Evolutionary conservation across 2,329 filamentous ascomycete genomes (phyloP), one percentile per base, ranked within the genome.

Genomic region (Aspergillus neoniger): DNA sequence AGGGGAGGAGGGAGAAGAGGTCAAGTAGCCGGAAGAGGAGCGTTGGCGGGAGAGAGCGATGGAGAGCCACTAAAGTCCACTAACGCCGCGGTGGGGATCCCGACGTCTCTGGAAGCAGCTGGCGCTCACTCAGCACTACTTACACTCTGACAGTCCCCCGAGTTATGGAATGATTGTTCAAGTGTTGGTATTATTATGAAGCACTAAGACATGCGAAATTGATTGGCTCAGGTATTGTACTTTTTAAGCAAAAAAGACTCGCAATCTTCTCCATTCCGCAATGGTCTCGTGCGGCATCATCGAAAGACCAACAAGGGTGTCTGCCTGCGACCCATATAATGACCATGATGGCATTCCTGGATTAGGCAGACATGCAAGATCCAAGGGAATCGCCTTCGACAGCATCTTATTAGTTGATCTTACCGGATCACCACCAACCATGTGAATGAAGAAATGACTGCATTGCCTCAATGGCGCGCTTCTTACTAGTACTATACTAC

Each of bases 1-100:
- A 43, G 41, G 53, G 47, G 30, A 15, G 53, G 19, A 19, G 54
- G 39, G 21, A 53, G 59, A 52, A 50, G 52, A 56, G 39, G 58
- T 61, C 58, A 58, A 48, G 55, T 61, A 53, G 58, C 51, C 51
- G 30, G 57, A 58, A 41, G 47, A 41, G 32, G n/a, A 48, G 47
- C 5, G 17, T 41, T 51, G 48, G 53, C 30, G 47, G 48, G 23
- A 30, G 39, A 48, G 52, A 51, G 54, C 56, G 58, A 58, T 7
- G 28, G 38, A 59, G 53, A 57, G 60, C 39, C 53, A 55, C 53
- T 55, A 44, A 47, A 47, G 53, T 32, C 25, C 47, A 50, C 25
- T 49, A 55, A 19, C 25, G n/a, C 25, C 53, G 52, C 53, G n/a
- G 53, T 44, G 53, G 39, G 53, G 39, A 55, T 43, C 50, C 47